Conservation (phyloP, 2,329 filamentous ascomycete genomes). For the Ampelomyces quisqualis region DNA sequence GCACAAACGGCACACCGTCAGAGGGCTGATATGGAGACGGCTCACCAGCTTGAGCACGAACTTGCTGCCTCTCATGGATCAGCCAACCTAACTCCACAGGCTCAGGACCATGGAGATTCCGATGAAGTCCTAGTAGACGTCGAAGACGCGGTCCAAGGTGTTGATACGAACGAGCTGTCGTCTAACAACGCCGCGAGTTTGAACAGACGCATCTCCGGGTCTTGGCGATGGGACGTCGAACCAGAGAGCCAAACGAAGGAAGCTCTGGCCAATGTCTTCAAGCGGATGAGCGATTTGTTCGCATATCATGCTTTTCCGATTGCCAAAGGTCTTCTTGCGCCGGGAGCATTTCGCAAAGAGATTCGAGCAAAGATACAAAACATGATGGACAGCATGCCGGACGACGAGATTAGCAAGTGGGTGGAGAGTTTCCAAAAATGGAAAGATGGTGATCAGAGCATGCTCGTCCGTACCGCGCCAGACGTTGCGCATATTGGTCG, state of each 20-base stretch:
- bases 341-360: conserved; percentile 9
- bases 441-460: conserved; percentile 17
- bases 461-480: conserved; percentile 15
- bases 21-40: too few species aligned
- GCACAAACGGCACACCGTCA: neutral
- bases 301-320: conserved; percentile 29
- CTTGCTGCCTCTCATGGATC: too few species aligned
- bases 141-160: neutral
- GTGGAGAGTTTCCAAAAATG: conserved; percentile 19
- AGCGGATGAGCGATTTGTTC: conserved; percentile 22
- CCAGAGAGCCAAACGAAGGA: neutral
- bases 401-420: conserved; percentile 18
- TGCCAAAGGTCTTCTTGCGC: conserved; percentile 10
- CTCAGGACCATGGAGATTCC: neutral
- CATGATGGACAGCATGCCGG: conserved; percentile 8
- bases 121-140: neutral
- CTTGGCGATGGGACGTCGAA: conserved; percentile 27
- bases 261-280: conserved; percentile 11
- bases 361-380: conserved; percentile 17
- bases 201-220: conserved; percentile 18
- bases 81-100: too few species aligned
- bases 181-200: neutral
- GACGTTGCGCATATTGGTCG: neutral
- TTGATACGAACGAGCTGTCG: neutral
- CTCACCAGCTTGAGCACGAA: too few species aligned